A percentile compares a stretch with the other conserved stretches of the same genome.
Conservation (phyloP, 345 rosid species). For the Ceriops decandra region DNA sequence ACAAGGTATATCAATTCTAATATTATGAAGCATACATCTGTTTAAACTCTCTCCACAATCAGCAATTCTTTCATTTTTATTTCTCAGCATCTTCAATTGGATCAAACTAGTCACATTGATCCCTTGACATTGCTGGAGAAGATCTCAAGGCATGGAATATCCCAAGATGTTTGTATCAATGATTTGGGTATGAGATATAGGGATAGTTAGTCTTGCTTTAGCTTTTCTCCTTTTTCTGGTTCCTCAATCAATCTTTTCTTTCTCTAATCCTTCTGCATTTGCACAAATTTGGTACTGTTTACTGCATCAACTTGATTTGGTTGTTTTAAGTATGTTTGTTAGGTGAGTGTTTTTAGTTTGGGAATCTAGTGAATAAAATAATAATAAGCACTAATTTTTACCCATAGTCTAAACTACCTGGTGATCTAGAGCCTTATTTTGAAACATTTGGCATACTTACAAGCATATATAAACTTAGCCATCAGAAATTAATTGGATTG, state of each 20-base stretch:
- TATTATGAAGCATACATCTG: background rate
- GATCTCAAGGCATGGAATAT: conserved; percentile 63
- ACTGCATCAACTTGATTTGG: background rate
- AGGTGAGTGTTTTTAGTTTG: conserved; percentile 3
- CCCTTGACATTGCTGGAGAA: conserved; percentile 70
- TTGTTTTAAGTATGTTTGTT: conserved; percentile 2
- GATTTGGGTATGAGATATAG: conserved; percentile 66
- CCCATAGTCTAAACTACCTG: background rate
- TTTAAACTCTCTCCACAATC: conserved; percentile 8
- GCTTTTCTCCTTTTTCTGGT: conserved; percentile 1
- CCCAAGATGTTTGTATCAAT: conserved; percentile 82
- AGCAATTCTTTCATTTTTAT: conserved; percentile 8
- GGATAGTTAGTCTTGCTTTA: conserved; percentile 9
- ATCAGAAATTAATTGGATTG: background rate
- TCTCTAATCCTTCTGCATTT: background rate
- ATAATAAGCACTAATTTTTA: background rate
- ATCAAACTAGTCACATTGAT: conserved; percentile 64
- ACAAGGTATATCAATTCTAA: conserved; percentile 49
- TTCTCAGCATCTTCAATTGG: conserved; percentile 61
- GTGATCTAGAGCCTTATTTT: background rate
- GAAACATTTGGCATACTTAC: background rate
- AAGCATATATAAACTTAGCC: no score
- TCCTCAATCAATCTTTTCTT: background rate
- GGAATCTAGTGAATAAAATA: background rate
- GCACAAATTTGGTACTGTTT: background rate